Base-by-base conservation (phyloP, 208 protist species). In the Crithidia acanthocephali region DNA sequence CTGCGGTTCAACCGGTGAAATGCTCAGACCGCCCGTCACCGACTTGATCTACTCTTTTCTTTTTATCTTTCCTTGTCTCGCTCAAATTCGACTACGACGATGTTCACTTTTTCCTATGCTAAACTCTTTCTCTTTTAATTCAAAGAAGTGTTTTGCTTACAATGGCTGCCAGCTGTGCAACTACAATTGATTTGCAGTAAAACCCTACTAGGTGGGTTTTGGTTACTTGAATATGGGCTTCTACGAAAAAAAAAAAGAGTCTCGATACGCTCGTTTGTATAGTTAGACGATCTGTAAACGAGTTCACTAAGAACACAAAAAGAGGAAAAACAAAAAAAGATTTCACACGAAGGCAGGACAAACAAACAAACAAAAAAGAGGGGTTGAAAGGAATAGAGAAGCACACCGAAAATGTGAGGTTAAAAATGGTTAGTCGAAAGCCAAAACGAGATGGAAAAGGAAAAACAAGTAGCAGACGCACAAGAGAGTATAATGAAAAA, bases 391-490 rank as follows among this genome's bases (percentile, higher is more conserved):
- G 44, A 48, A n/a, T 48, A n/a, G 44, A n/a, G 16, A 48, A 48
- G 18, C 18, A n/a, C 44, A 58, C 52, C 3, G 30, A 58, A 37
- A 37, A 40, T 27, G 15, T 32, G 52, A 53, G 28, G 20, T 20
- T 58, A 44, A 52, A 58, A 59, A n/a, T 48, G 44, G 18, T 20
- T n/a, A 48, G 13, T 13, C 44, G 18, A 48, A 48, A n/a, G 6
- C 13, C 28, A 42, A 45, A n/a, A 30, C 2, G 48, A 22, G 16
- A 56, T 57, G 42, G 40, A 22, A 57, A 5, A 22, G 22, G 10
- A 62, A 27, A 55, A 67, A 27, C 5, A 65, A 22, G 23, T 28
- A 53, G 48, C 48, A 53, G 48, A 30, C 48, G 48, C 22, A 8
- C 48, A 28, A 28, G 22, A 28, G 48, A 53, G 48, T 53, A 53